Evolutionary conservation across 2,329 filamentous ascomycete genomes (phyloP).

Genomic region (Rhynchosporium graminicola): DNA sequence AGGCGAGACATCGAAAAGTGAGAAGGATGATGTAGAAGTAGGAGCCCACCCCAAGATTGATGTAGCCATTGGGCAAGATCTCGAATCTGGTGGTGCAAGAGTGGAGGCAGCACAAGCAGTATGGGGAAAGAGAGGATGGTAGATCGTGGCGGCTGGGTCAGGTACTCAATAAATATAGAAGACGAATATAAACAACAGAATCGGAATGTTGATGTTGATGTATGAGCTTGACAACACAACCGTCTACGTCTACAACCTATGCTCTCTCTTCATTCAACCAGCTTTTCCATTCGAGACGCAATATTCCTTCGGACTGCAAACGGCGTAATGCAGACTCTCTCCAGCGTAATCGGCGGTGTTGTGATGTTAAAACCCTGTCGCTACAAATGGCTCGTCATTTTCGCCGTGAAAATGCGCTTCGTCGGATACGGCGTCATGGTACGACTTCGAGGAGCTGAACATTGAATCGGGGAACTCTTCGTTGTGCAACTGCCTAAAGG

Average conservation of each 20-base stretch:
- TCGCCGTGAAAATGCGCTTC: slow-evolving; percentile 46
- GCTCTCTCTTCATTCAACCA: slow-evolving; percentile 40
- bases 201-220: slow-evolving; percentile 37
- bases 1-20: background rate
- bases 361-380: slow-evolving; percentile 46
- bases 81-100: slow-evolving; percentile 28
- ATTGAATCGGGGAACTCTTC: slow-evolving; percentile 49
- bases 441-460: slow-evolving; percentile 46
- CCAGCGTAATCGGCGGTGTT: slow-evolving; percentile 45
- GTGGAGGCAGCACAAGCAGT: slow-evolving; percentile 36
- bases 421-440: slow-evolving; percentile 54
- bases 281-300: slow-evolving; percentile 44
- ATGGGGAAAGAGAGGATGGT: slow-evolving; percentile 34
- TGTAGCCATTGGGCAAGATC: background rate
- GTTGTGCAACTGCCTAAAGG: slow-evolving; percentile 52
- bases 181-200: slow-evolving; percentile 14
- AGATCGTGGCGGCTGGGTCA: slow-evolving; percentile 31
- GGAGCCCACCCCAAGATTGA: background rate
- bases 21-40: slow-evolving; percentile 11
- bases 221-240: slow-evolving; percentile 40
- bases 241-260: slow-evolving; percentile 40
- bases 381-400: slow-evolving; percentile 50
- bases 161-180: background rate
- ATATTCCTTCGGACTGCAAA: slow-evolving; percentile 41
- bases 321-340: slow-evolving; percentile 46